Percentiles rank a stretch among this genome's conserved stretches.
These are phyloP conservation scores for Microdochium bolleyi DNA, from an alignment of 2,329 filamentous ascomycete genomes.

Conservation along the genomic window DNA sequence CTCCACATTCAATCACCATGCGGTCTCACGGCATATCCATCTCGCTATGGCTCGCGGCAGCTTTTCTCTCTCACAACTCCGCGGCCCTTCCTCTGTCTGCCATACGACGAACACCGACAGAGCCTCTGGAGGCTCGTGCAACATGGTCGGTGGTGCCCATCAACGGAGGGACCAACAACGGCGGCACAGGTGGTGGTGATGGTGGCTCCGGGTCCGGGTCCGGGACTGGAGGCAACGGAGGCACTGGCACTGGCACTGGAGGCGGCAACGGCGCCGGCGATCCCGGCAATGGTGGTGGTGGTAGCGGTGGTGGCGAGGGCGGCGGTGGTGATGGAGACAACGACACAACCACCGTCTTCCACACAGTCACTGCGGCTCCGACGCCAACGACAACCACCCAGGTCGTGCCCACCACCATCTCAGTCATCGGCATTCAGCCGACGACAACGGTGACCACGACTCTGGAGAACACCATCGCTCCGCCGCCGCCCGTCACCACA, in stretches of 20 bases:
- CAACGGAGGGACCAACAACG: constrained; percentile 12
- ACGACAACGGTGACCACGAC: constrained; percentile 12
- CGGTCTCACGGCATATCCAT: constrained; percentile 1
- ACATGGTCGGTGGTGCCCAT: constrained; percentile 30
- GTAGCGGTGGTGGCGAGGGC: constrained; percentile 7
- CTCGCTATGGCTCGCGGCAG: constrained; percentile 14
- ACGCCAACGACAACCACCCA: constrained; percentile 16
- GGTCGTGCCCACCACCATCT: constrained; percentile 17
- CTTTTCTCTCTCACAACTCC: constrained; percentile 10
- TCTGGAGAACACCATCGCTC: background rate
- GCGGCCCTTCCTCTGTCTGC: constrained; percentile 18
- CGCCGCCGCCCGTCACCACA: no score
- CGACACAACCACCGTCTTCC: constrained; percentile 21
- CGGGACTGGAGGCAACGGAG: constrained; percentile 7
- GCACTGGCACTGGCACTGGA: constrained; percentile 12
- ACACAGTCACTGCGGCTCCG: constrained; percentile 19
- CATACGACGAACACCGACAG: constrained; percentile 2
- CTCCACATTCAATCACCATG: background rate
- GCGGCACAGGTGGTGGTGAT: background rate
- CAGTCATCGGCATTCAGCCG: constrained; percentile 18
- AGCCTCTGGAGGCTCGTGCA: constrained; percentile 18
- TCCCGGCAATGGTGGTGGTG: constrained; percentile 7
- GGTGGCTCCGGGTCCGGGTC: constrained; percentile 6
- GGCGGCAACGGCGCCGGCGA: constrained; percentile 13
- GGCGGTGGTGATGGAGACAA: constrained; percentile 6